A percentile compares a stretch with the other conserved stretches of the same genome.
Evolutionary conservation across 805 yeast species (phyloP).

Genomic region (Clavispora vitiphila): DNA sequence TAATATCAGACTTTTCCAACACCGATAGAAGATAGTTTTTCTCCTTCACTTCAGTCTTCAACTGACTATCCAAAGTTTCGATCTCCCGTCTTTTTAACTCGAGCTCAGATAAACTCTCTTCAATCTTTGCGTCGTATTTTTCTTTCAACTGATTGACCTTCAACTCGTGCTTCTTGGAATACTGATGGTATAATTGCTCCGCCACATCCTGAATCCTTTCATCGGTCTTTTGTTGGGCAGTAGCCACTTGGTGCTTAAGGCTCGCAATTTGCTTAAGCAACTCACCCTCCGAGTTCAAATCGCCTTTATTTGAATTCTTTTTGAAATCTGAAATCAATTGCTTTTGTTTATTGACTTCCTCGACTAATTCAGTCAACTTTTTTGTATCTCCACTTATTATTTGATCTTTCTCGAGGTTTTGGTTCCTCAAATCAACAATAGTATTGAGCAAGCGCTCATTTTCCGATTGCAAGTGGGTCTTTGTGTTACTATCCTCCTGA

Average conservation of each 20-base stretch:
- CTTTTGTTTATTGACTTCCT: constrained; percentile 18
- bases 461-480: constrained; percentile 1
- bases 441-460: constrained; percentile 11
- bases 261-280: constrained; percentile 15
- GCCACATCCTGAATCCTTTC: constrained; percentile 58
- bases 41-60: constrained; percentile 36
- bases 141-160: constrained; percentile 53
- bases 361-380: constrained; percentile 26
- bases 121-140: constrained; percentile 28
- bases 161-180: constrained; percentile 70
- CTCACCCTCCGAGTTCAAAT: constrained; percentile 4
- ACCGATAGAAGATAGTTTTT: constrained; percentile 11
- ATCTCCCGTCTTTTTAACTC: constrained; percentile 46
- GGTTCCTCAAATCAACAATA: constrained; percentile 25
- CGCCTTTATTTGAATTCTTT: constrained; percentile 1
- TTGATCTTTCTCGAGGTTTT: constrained; percentile 26
- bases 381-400: constrained; percentile 27
- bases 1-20: constrained; percentile 4
- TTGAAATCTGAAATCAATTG: constrained; percentile 7
- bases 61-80: constrained; percentile 39
- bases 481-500: constrained; percentile 3
- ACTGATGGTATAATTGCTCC: constrained; percentile 65
- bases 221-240: constrained; percentile 47
- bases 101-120: constrained; percentile 39
- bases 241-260: constrained; percentile 21